Base-by-base conservation (phyloP, 116 monocot genomes). In the Dioscorea cayenensis region DNA sequence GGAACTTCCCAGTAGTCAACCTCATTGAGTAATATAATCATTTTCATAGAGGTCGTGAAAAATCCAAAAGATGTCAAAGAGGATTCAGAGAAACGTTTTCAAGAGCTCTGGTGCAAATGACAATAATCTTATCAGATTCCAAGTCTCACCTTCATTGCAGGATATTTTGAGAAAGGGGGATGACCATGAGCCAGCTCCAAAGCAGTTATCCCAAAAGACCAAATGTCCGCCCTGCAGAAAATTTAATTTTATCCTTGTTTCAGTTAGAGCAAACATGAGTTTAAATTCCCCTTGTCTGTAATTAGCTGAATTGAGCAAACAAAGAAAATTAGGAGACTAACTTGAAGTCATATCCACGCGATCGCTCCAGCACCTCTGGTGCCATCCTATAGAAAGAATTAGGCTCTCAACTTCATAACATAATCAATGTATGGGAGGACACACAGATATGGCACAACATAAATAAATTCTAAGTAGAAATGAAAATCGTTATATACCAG, bases 171-270 rank as follows among this genome's bases (percentile, higher is more conserved):
- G 77, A 97, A 93, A 64, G 97, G 97, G 64, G 97, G 90, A 86
- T 97, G 93, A 50, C 97, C 97, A 81, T 93, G 88, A 78, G 97
- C 97, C 79, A 97, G 94, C 72, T 97, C 97, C 43, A 97, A 74
- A 49, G 97, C 97, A 35, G 94, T 97, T 74, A 97, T 97, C 22
- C 97, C 97, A 84, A 97, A 97, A 64, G 97, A 97, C 97, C 97
- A 97, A 25, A 94, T 97, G 58, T 97, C 97, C 60, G 90, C 97
- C 92, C 96, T 96, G 80, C 22, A 77, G 22, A 55, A 59, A 16
- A 66, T 19, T 28, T 32, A 43, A 28, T 36, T 38, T 48, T n/a
- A 49, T 27, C 0, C 36, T 13, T n/a, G 6, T 37, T 67, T 35
- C 17, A 37, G 59, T n/a, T 48, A 62, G 22, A 29, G 35, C 6